A percentile compares a stretch with the other conserved stretches of the same genome.
These are phyloP conservation scores for Botrytis medusae DNA, from an alignment of 2,329 filamentous ascomycete species.

Conservation along the genomic window DNA sequence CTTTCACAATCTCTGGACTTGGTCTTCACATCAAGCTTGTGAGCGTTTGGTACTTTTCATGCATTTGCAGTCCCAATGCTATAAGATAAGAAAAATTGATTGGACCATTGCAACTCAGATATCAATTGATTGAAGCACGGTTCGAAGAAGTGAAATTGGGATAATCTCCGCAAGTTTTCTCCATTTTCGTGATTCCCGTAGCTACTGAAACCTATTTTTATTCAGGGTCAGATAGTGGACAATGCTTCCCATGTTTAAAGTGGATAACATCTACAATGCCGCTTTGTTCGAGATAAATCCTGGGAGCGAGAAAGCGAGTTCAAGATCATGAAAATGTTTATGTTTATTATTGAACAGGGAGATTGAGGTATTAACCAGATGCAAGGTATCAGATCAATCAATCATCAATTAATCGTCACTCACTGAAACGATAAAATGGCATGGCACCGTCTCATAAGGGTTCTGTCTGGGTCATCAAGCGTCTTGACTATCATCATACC, in stretches of 20 bases:
- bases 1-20: conserved; percentile 1
- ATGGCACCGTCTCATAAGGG: background rate
- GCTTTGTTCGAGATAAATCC: conserved; percentile 12
- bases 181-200: conserved; percentile 20
- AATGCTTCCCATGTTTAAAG: conserved; percentile 13
- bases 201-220: conserved; percentile 20
- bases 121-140: conserved; percentile 16
- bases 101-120: conserved; percentile 11
- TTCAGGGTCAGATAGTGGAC: conserved; percentile 7
- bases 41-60: conserved; percentile 18
- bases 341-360: background rate
- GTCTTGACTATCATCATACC: background rate
- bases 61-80: conserved; percentile 11
- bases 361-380: background rate
- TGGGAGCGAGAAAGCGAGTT: background rate
- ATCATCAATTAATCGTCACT: background rate
- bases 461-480: background rate
- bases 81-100: conserved; percentile 14
- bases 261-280: conserved; percentile 14
- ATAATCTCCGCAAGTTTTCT: conserved; percentile 20
- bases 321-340: background rate
- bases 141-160: conserved; percentile 9
- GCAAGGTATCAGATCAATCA: background rate
- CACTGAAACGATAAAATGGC: background rate
- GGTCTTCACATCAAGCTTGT: conserved; percentile 11